Percentiles rank a stretch among this genome's conserved stretches.
phyloP scores from a whole-genome alignment of 257 asterid species.

The Paraleonurus japonicus region DNA sequence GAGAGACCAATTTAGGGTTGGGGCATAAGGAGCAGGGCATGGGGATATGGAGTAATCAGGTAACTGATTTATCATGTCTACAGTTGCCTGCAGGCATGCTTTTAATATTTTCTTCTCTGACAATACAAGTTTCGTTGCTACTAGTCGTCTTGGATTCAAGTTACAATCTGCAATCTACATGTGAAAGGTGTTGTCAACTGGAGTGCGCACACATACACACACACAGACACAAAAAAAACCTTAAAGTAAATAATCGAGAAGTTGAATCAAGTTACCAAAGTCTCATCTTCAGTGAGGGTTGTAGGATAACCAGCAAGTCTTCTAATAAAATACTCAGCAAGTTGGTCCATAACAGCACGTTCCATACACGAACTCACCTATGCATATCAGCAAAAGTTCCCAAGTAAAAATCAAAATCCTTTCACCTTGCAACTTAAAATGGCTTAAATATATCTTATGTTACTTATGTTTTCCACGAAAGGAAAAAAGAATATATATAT shows the following conservation, averaged over 20 bases:
- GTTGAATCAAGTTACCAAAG: slow-evolving; percentile 50
- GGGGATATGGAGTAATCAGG: slow-evolving; percentile 87
- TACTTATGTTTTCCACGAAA: not conserved
- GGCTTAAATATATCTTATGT: not conserved
- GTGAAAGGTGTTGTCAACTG: slow-evolving; percentile 23
- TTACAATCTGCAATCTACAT: slow-evolving; percentile 65
- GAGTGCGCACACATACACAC: slow-evolving; percentile 1
- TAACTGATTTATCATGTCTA: slow-evolving; percentile 70
- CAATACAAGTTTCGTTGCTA: slow-evolving; percentile 88
- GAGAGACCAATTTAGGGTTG: slow-evolving; percentile 61
- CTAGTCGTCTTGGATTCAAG: slow-evolving; percentile 75
- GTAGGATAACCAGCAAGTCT: slow-evolving; percentile 86
- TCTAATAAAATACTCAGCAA: slow-evolving; percentile 61
- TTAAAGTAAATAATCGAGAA: slow-evolving; percentile 10
- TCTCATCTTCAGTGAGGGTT: slow-evolving; percentile 75
- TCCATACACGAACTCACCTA: slow-evolving; percentile 95
- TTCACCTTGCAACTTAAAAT: slow-evolving; percentile 9
- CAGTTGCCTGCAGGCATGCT: slow-evolving; percentile 74
- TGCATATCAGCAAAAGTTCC: slow-evolving; percentile 25
- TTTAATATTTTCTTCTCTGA: slow-evolving; percentile 78
- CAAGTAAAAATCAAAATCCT: slow-evolving; percentile 6
- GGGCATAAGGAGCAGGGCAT: slow-evolving; percentile 93
- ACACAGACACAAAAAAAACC: not conserved
- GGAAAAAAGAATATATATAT: not conserved
- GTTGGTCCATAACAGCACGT: slow-evolving; percentile 92